Evolutionary conservation across 225 moss, liverwort and hornwort genomes (phyloP), one percentile per base, ranked within the genome.

Genomic region (Lunularia cruciata): DNA sequence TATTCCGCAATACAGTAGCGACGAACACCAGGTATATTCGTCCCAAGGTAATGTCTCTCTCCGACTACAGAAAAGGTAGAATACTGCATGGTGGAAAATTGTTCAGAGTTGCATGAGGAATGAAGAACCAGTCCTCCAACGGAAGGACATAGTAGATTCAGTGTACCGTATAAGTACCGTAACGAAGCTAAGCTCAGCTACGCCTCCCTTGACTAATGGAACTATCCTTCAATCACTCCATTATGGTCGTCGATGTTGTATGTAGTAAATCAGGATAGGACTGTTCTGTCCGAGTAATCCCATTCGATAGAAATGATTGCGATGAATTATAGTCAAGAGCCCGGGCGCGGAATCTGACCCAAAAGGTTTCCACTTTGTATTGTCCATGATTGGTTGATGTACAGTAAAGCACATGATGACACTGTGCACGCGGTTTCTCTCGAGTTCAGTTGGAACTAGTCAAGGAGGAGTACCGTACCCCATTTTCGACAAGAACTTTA

Each of bases 351-450:
- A 57, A 57, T 57, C 56, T 57, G 56, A 57, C 32, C 56, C 30
- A 57, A 57, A 57, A 57, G 56, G 56, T 3, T 57, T 57, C 56
- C 56, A 31, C 56, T 57, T 57, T 32, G 56, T 32, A 32, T 57
- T 57, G 56, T 57, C 56, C 56, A 57, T 57, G 56, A 57, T 57
- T 57, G 56, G 56, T 57, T 15, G 31, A 15, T 15, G 56, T 57
- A 57, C 56, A 57, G 56, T 57, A 18, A 57, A 57, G 31, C 56
- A 57, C 56, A 60, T 60, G 60, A 38, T 60, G 37, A 19, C 60
- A 60, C 60, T 60, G 60, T 60, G 60, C 60, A 60, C 60, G 60
- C 60, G 60, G 60, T 60, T 60, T 60, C 60, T 60, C 60, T 60
- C 37, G 25, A 36, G 37, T 57, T 38, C 20, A 60, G 38, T 38